Evolutionary conservation across 176 grass and related monocot species (phyloP).

Genomic region (Tillandsia leiboldiana): DNA sequence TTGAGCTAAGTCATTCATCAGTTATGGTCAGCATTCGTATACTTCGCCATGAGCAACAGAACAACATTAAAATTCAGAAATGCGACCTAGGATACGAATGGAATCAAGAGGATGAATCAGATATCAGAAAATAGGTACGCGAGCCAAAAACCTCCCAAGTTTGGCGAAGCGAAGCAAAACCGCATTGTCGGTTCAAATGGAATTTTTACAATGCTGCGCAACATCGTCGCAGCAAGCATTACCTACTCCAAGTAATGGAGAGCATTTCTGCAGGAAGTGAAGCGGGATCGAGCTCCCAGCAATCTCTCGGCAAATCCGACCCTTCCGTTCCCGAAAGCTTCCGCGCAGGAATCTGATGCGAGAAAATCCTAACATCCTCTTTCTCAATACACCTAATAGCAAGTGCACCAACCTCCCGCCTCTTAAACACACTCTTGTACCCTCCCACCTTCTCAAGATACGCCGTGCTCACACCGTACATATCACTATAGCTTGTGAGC

Average conservation of each 20-base stretch:
- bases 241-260: conserved; percentile 1
- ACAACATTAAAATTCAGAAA: no score
- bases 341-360: conserved; percentile 62
- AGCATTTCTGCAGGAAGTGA: conserved; percentile 59
- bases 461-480: conserved; percentile 55
- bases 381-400: conserved; percentile 45
- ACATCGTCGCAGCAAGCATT: neutral
- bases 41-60: no score
- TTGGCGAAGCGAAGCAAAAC: neutral
- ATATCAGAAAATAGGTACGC: neutral
- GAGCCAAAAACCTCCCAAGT: neutral
- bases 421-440: conserved; percentile 78
- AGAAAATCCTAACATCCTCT: conserved; percentile 40
- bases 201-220: neutral
- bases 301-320: conserved; percentile 39
- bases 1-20: no score
- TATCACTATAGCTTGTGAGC: conserved; percentile 48
- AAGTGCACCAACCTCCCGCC: conserved; percentile 31
- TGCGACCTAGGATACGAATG: neutral
- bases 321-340: conserved; percentile 38
- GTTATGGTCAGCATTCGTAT: no score
- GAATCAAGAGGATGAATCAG: neutral
- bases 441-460: conserved; percentile 75
- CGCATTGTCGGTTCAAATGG: neutral
- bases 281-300: conserved; percentile 91